Base-by-base conservation (phyloP, 331 rosid species). In the Phaseolus coccineus region DNA sequence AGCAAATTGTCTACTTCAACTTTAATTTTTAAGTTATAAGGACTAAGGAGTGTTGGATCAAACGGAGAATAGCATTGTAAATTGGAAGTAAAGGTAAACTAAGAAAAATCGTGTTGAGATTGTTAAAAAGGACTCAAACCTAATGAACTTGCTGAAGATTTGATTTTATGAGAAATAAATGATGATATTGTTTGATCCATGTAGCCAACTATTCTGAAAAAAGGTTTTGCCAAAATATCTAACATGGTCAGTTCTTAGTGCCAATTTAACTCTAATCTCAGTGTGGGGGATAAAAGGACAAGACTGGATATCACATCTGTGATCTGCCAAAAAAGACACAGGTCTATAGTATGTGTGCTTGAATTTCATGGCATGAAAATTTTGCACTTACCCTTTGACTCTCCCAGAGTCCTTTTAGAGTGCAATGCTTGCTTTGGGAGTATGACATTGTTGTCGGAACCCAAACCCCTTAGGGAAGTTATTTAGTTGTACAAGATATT, bases 341-440 rank as follows among this genome's bases (percentile, higher is more conserved):
- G 28, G 14, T 64, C 15, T 12, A 13, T 63, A 63, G 28, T 63
- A 35, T 48, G 74, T 48, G 74, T 8, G 74, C 44, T 47, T 69
- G 74, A 28, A 30, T 6, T 15, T 7, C 28, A 69, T 2, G 37
- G 44, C 58, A 69, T 48, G 59, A 48, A 16, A 19, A 48, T 69
- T 69, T 69, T 27, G 25, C 24, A 69, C 42, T 14, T 46, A 27
- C 39, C 42, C 6, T 2, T 68, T 25, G 52, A 40, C 52, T 64
- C 19, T 46, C 22, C 39, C 27, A 6, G 15, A 27, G 22, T 69
- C 44, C 46, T 48, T 15, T 47, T 15, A 15, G n/a, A 48, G 46
- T 70, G 46, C 10, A 30, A 30, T 48, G 62, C 61, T 47, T 27
- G 74, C 42, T 47, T 69, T 25, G 48, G 42, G 58, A 28, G 58